These are phyloP conservation scores for Umbelopsis ramanniana DNA, from an alignment of 192 early-diverging fungal genomes.

Conservation along the genomic window DNA sequence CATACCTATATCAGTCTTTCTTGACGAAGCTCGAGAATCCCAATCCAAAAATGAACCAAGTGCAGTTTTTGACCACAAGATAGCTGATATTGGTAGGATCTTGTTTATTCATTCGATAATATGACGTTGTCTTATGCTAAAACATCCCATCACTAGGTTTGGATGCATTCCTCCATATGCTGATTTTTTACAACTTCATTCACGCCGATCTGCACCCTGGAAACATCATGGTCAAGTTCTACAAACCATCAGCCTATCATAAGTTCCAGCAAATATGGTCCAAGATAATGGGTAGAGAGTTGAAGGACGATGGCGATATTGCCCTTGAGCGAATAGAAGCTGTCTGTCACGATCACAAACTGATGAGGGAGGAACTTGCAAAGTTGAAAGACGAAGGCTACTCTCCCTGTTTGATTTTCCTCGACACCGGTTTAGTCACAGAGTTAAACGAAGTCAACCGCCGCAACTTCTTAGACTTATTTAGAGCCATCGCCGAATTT, in stretches of 20 bases:
- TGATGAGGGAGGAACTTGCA: slow-evolving; percentile 49
- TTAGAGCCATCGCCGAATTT: slow-evolving; percentile 85
- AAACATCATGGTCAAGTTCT: slow-evolving; percentile 88
- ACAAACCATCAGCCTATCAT: slow-evolving; percentile 59
- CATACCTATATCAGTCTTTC: slow-evolving; percentile 75
- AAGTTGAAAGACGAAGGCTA: slow-evolving; percentile 70
- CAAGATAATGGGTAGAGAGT: slow-evolving; percentile 28
- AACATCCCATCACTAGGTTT: slow-evolving; percentile 45
- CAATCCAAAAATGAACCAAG: slow-evolving; percentile 29
- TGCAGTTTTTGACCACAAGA: slow-evolving; percentile 70
- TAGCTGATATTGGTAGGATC: slow-evolving; percentile 77
- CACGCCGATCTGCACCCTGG: slow-evolving; percentile 96
- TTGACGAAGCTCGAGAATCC: slow-evolving; percentile 51
- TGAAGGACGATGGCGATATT: slow-evolving; percentile 43
- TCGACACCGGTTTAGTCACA: slow-evolving; percentile 93
- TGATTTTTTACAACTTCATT: slow-evolving; percentile 92
- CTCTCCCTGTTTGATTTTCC: slow-evolving; percentile 76
- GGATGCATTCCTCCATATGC: slow-evolving; percentile 85
- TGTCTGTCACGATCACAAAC: slow-evolving; percentile 43
- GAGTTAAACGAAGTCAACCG: slow-evolving; percentile 74
- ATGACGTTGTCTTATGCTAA: too few relatives aligned
- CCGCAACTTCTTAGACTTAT: slow-evolving; percentile 90
- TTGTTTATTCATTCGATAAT: neutral
- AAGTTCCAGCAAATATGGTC: slow-evolving; percentile 51
- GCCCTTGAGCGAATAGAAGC: slow-evolving; percentile 45